Base-by-base conservation (phyloP, 768 basidiomycete species). In the Phallus indusiatus region DNA sequence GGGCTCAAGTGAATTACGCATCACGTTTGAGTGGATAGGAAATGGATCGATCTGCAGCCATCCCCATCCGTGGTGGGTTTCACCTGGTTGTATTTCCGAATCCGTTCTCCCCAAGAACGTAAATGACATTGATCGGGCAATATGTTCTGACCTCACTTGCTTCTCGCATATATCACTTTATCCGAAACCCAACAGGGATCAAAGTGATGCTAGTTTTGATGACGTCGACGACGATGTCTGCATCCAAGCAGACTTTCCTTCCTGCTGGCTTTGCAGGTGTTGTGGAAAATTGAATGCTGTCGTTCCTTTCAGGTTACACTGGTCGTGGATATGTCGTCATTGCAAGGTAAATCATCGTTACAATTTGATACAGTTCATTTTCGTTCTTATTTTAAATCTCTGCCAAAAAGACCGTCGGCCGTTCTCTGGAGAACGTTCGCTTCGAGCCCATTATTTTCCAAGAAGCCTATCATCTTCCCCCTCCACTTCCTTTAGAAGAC, bases 281-380 rank as follows among this genome's bases (percentile, higher is more conserved):
- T 57, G 56, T 37, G 56, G 56, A 8, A 57, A 28, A 37, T 49
- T 57, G 47, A 57, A 57, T 36, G 33, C 20, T 10, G 56, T 57
- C 8, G 35, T 14, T 36, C 47, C 46, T 10, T 57, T 57, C 42
- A 47, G 56, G 17, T 28, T 22, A 11, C 17, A 28, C 14, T 48
- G 5, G 24, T 50, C 56, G 5, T 57, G 47, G 56, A 6, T 33
- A 49, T 57, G 56, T 18, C 17, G 36, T 2, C 21, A 47, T 24
- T 57, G 56, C 42, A 21, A 33, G 11, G 56, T 57, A 33, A 28
- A 28, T 28, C 28, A n/a, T 28, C 2, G 7, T 28, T 28, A 7
- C 28, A 7, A 28, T 28, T 7, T 28, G 28, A 28, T 28, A 28
- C n/a, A 28, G 28, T 7, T 28, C 28, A 28, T 28, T 28, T 28